Evolutionary conservation across 2,329 filamentous ascomycete genomes (phyloP), one percentile per base, ranked within the genome.

Genomic region (Dothistroma septosporum): DNA sequence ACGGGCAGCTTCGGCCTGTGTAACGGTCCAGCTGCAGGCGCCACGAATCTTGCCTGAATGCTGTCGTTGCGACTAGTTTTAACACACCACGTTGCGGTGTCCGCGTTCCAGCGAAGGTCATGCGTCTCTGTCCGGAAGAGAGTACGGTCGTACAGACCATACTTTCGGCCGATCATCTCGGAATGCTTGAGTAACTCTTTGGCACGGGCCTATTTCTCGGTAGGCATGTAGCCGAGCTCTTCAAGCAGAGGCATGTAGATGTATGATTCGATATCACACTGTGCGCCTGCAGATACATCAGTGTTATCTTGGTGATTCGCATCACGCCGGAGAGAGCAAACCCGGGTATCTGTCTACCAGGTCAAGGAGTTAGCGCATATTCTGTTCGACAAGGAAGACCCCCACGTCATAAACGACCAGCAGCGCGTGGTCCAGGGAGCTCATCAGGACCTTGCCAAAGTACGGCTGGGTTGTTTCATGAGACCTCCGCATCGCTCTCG

Each of bases 231-330:
- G 44, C 77, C 72, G 14, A 79, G 69, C 4, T 78, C 61, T 21
- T 76, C 76, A 61, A 79, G 77, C 11, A 75, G 75, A 53, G 79
- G 77, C 53, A 70, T 71, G 64, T 83, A 82, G 0, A 77, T 76
- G n/a, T 77, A 74, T 1, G 75, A 76, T 65, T 81, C 77, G 0
- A 77, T 78, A 58, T 82, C 79, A 55, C 79, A 77, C 46, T 78
- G 73, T n/a, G 78, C 77, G 2, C 79, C 79, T 12, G 79, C 77
- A 52, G 80, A 80, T 12, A 73, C 71, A 56, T 80, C 16, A 63
- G 55, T 24, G 16, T 79, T 19, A 76, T 74, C 78, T 22, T 16
- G 2, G 33, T 28, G 12, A 24, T n/a, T n/a, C 5, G 19, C 8
- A 33, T n/a, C 7, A 21, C 10, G 1, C 24, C 47, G 19, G 28